A percentile compares a stretch with the other conserved stretches of the same genome.
These are phyloP conservation scores for Centaurea solstitialis DNA, from an alignment of 129 eudicot genomes.

Conservation along the genomic window DNA sequence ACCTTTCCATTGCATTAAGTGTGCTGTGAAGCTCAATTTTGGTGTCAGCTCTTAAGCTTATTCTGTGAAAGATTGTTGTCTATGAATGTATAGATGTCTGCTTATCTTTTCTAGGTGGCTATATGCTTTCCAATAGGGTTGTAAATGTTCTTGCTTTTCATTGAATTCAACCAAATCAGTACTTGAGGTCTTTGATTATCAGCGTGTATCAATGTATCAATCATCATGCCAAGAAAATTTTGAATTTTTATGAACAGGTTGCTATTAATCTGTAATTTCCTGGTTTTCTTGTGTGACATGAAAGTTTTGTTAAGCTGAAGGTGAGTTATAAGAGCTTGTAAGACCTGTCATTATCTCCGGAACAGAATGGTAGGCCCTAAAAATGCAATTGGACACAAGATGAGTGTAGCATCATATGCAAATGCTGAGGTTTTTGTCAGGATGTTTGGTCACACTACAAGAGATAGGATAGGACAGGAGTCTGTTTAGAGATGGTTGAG, in stretches of 20 bases:
- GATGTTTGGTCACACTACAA: neutral
- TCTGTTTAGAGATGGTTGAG: neutral
- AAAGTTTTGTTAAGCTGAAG: neutral
- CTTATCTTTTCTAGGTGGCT: too few species aligned
- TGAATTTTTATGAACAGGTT: neutral
- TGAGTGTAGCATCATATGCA: neutral
- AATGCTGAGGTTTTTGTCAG: neutral
- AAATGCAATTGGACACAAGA: neutral
- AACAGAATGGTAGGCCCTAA: neutral
- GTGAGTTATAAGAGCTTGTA: neutral
- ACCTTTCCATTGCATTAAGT: neutral
- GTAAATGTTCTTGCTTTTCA: neutral
- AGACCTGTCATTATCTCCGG: neutral
- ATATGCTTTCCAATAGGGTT: neutral
- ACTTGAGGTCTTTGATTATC: too few species aligned
- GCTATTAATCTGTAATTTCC: neutral
- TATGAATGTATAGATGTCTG: neutral
- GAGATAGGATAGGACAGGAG: neutral
- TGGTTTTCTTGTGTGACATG: neutral
- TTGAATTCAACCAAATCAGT: too few species aligned
- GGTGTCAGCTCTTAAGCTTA: neutral
- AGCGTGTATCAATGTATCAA: too few species aligned
- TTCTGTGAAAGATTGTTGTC: neutral
- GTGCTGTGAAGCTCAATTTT: neutral
- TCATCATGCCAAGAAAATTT: neutral